Conservation (phyloP, 208 protist genomes). For the Leishmania tropica region DNA sequence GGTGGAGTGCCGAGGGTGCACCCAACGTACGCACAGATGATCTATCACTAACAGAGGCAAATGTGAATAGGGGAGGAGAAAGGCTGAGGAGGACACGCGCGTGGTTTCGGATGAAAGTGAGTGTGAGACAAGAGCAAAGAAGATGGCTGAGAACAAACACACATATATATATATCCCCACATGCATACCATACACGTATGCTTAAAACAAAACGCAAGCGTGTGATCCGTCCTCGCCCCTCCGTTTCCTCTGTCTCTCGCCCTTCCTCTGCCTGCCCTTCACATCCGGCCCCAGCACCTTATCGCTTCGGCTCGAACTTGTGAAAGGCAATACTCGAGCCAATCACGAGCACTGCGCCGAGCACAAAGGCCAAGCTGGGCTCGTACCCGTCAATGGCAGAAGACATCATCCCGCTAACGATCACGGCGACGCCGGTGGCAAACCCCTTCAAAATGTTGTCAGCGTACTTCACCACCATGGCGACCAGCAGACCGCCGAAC, state of each 20-base stretch:
- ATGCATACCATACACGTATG: neutral
- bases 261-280: neutral
- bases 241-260: neutral
- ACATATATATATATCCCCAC: neutral
- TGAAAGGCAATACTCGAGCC: conserved; percentile 61
- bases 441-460: conserved; percentile 91
- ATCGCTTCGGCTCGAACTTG: conserved; percentile 51
- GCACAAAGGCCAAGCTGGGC: conserved; percentile 46
- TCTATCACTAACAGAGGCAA: neutral
- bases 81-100: neutral
- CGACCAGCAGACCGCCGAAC: conserved; percentile 78
- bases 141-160: neutral
- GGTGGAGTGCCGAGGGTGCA: neutral
- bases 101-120: neutral
- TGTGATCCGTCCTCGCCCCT: neutral
- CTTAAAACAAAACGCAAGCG: neutral
- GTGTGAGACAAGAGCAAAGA: neutral
- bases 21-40: neutral
- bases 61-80: neutral
- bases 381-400: conserved; percentile 55
- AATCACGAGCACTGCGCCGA: conserved; percentile 59
- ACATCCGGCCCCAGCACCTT: neutral
- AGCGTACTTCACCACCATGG: conserved; percentile 82
- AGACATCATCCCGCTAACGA: conserved; percentile 70
- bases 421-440: conserved; percentile 77